Conservation (phyloP, 495 filamentous ascomycete genomes). For the Thozetella sp. region DNA sequence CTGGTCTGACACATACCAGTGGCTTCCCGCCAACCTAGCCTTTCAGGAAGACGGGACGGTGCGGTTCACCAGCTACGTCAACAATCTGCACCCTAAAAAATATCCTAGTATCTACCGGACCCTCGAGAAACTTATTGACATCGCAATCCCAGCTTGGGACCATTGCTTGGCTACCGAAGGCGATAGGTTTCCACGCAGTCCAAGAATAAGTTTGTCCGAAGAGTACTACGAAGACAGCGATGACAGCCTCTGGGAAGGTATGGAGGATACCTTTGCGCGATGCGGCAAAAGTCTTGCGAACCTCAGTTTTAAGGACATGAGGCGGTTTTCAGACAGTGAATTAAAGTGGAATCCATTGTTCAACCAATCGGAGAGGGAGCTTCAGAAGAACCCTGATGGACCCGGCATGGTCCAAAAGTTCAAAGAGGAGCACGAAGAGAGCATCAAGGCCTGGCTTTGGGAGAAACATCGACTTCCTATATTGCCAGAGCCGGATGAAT, state of each 20-base stretch:
- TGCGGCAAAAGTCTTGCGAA: too few relatives aligned
- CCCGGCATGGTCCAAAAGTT: background rate
- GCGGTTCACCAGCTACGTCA: conserved; percentile 72
- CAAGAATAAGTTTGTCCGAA: too few relatives aligned
- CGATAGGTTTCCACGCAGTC: too few relatives aligned
- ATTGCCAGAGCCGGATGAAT: conserved; percentile 23
- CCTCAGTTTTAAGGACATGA: too few relatives aligned
- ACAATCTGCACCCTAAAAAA: conserved; percentile 59
- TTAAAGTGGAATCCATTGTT: too few relatives aligned
- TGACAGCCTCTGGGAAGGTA: too few relatives aligned
- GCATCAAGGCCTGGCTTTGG: conserved; percentile 24
- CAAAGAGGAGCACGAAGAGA: conserved; percentile 2
- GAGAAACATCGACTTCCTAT: conserved; percentile 29
- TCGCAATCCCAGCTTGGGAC: conserved; percentile 58
- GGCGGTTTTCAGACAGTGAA: too few relatives aligned
- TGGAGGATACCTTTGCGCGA: too few relatives aligned
- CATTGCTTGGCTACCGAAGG: conserved; percentile 27
- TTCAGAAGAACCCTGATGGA: too few relatives aligned
- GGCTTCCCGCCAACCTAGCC: conserved; percentile 61
- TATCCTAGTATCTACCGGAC: conserved; percentile 50
- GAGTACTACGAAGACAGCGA: background rate
- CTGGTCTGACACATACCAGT: conserved; percentile 57
- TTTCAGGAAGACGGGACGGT: conserved; percentile 50
- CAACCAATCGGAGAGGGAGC: too few relatives aligned
- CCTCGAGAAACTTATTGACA: conserved; percentile 54